phyloP scores from a whole-genome alignment of 768 basidiomycete species.

The Leccinellum albellum region DNA sequence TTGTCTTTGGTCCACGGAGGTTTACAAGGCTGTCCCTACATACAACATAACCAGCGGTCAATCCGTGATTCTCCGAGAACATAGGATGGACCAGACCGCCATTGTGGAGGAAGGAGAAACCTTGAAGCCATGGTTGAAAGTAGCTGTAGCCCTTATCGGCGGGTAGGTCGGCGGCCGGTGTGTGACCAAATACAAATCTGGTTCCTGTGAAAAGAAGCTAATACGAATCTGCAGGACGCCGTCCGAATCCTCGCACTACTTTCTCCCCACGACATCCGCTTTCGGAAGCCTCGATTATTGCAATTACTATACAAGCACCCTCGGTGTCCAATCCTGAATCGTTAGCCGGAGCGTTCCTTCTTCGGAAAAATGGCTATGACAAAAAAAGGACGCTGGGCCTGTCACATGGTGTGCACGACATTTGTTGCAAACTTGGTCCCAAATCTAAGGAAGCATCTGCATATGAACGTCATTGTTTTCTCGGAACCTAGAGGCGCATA shows the following conservation, averaged over 20 bases:
- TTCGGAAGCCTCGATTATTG: neutral
- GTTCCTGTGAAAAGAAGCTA: neutral
- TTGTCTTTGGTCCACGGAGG: neutral
- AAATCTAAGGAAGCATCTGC: neutral
- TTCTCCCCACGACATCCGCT: neutral
- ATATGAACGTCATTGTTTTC: neutral
- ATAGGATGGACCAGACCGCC: no score
- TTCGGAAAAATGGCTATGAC: neutral
- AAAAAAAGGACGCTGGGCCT: neutral
- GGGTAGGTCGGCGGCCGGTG: neutral
- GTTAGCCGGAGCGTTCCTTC: slow-evolving; percentile 1
- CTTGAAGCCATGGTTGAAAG: neutral
- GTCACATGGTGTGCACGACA: neutral
- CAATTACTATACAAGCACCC: neutral
- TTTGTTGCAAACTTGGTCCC: neutral
- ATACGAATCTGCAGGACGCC: neutral
- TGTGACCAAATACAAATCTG: neutral
- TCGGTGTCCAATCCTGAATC: neutral
- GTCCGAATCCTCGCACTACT: neutral
- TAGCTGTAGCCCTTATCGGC: neutral
- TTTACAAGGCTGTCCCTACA: neutral
- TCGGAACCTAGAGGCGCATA: neutral
- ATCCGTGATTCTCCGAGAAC: neutral
- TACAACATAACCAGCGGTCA: neutral
- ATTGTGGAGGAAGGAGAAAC: neutral